Evolutionary conservation across 768 basidiomycete genomes (phyloP), one percentile per base, ranked within the genome.

Genomic region (Candolleomyces efflorescens): DNA sequence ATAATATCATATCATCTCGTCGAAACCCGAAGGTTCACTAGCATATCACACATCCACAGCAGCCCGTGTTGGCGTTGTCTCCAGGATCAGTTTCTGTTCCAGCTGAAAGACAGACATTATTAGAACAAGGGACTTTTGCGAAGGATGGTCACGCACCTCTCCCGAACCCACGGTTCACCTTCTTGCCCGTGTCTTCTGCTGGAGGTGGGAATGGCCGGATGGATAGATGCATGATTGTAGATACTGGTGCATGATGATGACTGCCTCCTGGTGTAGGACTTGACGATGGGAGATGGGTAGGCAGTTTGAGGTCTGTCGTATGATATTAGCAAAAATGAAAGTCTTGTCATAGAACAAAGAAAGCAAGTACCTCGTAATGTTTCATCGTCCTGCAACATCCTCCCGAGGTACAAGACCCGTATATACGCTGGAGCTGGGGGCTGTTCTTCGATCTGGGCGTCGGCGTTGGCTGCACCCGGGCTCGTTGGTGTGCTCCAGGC

Each of bases 341-440:
- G 7, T 11, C 32, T 32, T 53, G 50, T 45, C 51, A 47, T 50
- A 39, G 32, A 59, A 63, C 27, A 54, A 54, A 26, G 53, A 47
- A 50, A 45, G 45, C 44, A 70, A 85, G 65, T 62, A 90, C 89
- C 81, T 17, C 76, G 68, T 15, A 92, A 75, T 2, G 86, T 88
- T 55, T 92, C 90, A 27, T 92, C 90, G 65, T 92, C 90, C 65
- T 90, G 89, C n/a, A 91, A 70, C 67, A 92, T 86, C 69, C 84
- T 85, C 38, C 90, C 90, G 5, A 91, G 73, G 68, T 92, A 86
- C 1, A 92, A 74, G 38, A 92, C 80, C 18, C 90, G 82, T 57
- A 91, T 75, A 74, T 86, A 89, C 4, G 86, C 85, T 0, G 90
- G 90, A 15, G 86, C 85, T 2, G 88, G 87, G 2, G 90, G 89